Conservation (phyloP, 2,329 filamentous ascomycete genomes). For the Aureobasidium sp. region DNA sequence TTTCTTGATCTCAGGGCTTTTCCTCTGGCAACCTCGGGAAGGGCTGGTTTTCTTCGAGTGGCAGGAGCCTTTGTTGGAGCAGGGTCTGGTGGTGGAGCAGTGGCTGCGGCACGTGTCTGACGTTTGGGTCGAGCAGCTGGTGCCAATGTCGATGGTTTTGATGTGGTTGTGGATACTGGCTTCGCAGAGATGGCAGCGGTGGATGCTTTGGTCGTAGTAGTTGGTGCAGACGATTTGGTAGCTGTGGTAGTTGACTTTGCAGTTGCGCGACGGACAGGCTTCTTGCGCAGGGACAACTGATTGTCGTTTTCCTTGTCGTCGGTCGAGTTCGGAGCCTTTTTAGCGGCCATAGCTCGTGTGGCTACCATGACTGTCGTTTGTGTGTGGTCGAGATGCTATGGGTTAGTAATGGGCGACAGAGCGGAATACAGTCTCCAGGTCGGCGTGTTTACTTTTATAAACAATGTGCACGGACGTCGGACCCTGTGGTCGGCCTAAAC, state of each 20-base stretch:
- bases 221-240: background rate
- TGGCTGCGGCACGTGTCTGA: slow-evolving; percentile 21
- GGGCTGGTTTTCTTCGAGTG: slow-evolving; percentile 11
- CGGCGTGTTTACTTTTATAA: slow-evolving; percentile 15
- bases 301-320: slow-evolving; percentile 25
- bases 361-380: slow-evolving; percentile 35
- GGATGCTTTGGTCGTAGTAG: background rate
- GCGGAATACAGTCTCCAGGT: background rate
- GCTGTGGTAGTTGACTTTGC: slow-evolving; percentile 25
- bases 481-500: slow-evolving; percentile 4
- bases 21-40: slow-evolving; percentile 5
- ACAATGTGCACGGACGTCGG: slow-evolving; percentile 14
- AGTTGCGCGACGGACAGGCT: slow-evolving; percentile 36
- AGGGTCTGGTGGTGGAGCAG: background rate
- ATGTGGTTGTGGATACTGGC: background rate
- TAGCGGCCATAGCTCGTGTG: slow-evolving; percentile 37
- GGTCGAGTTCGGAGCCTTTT: slow-evolving; percentile 28
- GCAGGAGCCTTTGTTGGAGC: background rate
- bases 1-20: background rate
- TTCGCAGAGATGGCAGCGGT: slow-evolving; percentile 18
- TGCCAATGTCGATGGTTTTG: slow-evolving; percentile 13
- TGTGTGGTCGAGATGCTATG: slow-evolving; percentile 1
- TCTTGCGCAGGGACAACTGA: slow-evolving; percentile 33
- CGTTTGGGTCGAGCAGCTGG: slow-evolving; percentile 9
- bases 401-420: slow-evolving; percentile 4